These are phyloP conservation scores for Spatholobus suberectus DNA, from an alignment of 306 rosid species.

Conservation along the genomic window DNA sequence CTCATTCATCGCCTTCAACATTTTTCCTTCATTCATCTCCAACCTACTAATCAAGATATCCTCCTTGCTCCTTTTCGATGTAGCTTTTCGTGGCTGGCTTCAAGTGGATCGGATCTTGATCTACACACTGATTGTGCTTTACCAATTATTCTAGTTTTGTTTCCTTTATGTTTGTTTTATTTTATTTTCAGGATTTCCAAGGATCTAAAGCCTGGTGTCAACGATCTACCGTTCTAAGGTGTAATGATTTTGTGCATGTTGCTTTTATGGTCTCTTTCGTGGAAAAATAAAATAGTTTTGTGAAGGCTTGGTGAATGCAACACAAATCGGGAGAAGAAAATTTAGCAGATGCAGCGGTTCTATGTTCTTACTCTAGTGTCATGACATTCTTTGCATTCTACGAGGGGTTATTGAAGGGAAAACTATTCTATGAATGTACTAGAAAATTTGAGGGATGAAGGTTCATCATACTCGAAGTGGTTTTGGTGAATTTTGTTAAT, in stretches of 20 bases:
- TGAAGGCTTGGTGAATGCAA: not conserved
- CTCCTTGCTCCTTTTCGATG: not conserved
- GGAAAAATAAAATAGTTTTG: too few species aligned
- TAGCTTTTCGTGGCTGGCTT: not conserved
- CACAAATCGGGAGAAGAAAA: not conserved
- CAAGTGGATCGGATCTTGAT: conserved; percentile 30
- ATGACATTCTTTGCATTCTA: not conserved
- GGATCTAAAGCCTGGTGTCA: not conserved
- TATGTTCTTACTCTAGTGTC: not conserved
- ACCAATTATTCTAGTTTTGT: not conserved
- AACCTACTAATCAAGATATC: not conserved
- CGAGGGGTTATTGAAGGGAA: not conserved
- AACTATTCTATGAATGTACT: conserved; percentile 45
- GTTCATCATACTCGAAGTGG: not conserved
- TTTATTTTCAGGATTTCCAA: not conserved
- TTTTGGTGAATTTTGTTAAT: conserved; percentile 52
- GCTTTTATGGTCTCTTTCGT: too few species aligned
- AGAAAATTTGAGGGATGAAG: conserved; percentile 37
- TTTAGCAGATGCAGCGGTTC: not conserved
- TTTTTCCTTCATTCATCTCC: not conserved
- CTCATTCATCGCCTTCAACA: not conserved
- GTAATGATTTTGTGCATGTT: not conserved
- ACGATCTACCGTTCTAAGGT: not conserved
- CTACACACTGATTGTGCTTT: conserved; percentile 27
- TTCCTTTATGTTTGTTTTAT: not conserved